Base-by-base conservation (phyloP, 1,284 basidiomycete species). In the Leccinum insolens region DNA sequence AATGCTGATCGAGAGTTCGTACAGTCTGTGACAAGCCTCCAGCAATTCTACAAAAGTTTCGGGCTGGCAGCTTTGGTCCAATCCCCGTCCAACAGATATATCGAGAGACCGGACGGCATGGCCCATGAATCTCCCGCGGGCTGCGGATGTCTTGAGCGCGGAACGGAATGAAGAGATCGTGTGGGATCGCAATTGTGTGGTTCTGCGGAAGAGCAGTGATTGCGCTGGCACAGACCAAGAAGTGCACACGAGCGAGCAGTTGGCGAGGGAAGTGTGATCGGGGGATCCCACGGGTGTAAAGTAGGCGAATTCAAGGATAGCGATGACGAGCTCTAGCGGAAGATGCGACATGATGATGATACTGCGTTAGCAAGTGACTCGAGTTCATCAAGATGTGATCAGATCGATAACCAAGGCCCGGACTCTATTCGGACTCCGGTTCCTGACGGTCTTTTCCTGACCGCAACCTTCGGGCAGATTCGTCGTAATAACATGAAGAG, bases 321-420 rank as follows among this genome's bases (percentile, higher is more conserved):
- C 78, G 31, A 83, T 78, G 22, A 86, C 81, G 61, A 88, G 72
- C 63, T 84, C 83, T 25, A 72, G 65, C 0, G 82, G 82, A 31
- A 84, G 68, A 55, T 37, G 61, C 9, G 63, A 65, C 72, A 77
- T 75, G 37, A n/a, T n/a, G 34, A 34, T 34, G 37, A 31, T n/a
- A 7, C 11, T 14, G 31, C 9, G 8, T 34, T 15, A 22, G 7
- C 3, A 12, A 5, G n/a, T 49, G 46, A 60, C 17, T n/a, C 58
- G 28, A 17, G 25, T 14, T 39, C 39, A 41, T 41, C 39, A 41
- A 41, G 39, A 41, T 41, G 39, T 15, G 39, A 41, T 41, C 39
- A 39, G 39, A 41, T 41, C 39, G 39, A 41, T 15, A 41, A 41
- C 14, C 14, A 15, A 41, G 12, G 39, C 37, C 37, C 37, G 37